Percentiles rank a stretch among this genome's conserved stretches.
Evolutionary conservation across 305 asterid genomes (phyloP).

Genomic region (Rubia occidens): DNA sequence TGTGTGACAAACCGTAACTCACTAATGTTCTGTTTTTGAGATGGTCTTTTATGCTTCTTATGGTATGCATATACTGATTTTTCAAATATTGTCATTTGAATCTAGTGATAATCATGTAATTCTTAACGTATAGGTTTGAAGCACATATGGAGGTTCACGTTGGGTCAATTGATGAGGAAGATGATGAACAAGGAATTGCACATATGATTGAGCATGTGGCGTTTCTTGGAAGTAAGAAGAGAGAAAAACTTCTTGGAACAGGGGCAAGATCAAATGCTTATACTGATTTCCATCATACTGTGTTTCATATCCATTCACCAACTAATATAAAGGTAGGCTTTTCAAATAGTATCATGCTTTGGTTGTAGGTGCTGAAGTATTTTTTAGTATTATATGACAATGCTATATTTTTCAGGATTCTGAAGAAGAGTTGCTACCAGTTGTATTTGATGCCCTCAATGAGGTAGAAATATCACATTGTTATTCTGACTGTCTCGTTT

Average conservation of each 20-base stretch:
- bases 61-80: background rate
- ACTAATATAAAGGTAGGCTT: constrained; percentile 67
- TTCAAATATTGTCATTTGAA: background rate
- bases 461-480: constrained; percentile 43
- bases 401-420: constrained; percentile 45
- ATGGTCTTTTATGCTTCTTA: background rate
- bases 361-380: constrained; percentile 2
- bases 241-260: constrained; percentile 97
- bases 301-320: constrained; percentile 98
- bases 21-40: background rate
- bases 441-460: constrained; percentile 89
- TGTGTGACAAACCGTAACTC: background rate
- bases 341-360: constrained; percentile 17
- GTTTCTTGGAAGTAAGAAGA: constrained; percentile 98
- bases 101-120: constrained; percentile 10
- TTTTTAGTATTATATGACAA: background rate
- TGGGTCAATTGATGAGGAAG: constrained; percentile 98
- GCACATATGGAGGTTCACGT: constrained; percentile 99
- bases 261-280: constrained; percentile 99
- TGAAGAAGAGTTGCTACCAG: constrained; percentile 84
- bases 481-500: background rate
- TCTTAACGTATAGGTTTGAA: constrained; percentile 63
- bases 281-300: constrained; percentile 98
- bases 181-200: constrained; percentile 98
- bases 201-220: constrained; percentile 99